Evolutionary conservation across 805 yeast species (phyloP).

Genomic region (Torulaspora indica): DNA sequence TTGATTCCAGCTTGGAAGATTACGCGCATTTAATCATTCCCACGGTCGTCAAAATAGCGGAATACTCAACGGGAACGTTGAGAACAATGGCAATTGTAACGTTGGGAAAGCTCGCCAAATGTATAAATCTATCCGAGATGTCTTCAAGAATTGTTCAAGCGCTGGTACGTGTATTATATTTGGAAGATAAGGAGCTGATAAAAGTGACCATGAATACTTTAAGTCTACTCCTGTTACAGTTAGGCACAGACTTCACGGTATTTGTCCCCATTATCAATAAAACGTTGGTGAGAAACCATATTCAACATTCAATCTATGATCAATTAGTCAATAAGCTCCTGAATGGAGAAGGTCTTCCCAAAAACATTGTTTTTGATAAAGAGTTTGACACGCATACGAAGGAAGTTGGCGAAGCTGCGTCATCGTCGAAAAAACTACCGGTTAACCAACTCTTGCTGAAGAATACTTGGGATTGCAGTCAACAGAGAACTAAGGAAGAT

Average conservation of each 20-base stretch:
- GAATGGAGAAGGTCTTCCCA: conserved; percentile 83
- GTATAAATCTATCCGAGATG: conserved; percentile 74
- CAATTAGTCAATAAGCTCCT: conserved; percentile 71
- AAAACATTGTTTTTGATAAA: conserved; percentile 63
- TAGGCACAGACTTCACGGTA: conserved; percentile 78
- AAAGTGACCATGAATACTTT: conserved; percentile 71
- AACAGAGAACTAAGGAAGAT: conserved; percentile 84
- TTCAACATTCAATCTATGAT: conserved; percentile 72
- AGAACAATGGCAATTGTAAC: conserved; percentile 74
- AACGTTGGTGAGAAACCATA: conserved; percentile 54
- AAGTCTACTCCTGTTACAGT: conserved; percentile 69
- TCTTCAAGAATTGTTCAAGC: conserved; percentile 89
- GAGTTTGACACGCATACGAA: conserved; percentile 40
- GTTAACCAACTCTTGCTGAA: conserved; percentile 60
- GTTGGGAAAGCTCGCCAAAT: conserved; percentile 72
- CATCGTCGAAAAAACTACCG: conserved; percentile 69
- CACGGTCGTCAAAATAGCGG: conserved; percentile 73
- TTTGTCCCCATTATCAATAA: conserved; percentile 80
- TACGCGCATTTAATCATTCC: conserved; percentile 86
- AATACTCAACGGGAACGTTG: conserved; percentile 54
- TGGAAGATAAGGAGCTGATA: conserved; percentile 53
- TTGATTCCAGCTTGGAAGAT: conserved; percentile 86
- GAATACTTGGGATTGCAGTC: conserved; percentile 87
- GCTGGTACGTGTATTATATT: conserved; percentile 58
- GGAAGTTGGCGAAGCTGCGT: conserved; percentile 51